Evolutionary conservation across 1,139 yeast species (phyloP), one percentile per base, ranked within the genome.

Genomic region (Candida tropicalis): DNA sequence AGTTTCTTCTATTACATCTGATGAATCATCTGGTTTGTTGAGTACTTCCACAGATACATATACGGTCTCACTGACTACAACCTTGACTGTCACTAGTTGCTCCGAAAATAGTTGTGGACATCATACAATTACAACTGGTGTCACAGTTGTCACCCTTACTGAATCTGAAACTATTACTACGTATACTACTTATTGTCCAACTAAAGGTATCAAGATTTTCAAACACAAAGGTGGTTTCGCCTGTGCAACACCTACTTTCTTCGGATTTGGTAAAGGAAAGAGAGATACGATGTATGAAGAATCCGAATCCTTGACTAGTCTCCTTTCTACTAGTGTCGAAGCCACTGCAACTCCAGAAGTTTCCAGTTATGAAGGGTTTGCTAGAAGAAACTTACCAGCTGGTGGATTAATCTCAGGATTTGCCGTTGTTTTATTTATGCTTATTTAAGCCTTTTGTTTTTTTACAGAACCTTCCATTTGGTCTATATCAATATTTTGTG

Each of bases 131-230:
- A 41, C 44, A 12, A 41, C 44, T 25, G 44, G 41, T 26, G 44
- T 41, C n/a, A 37, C 41, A 11, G 41, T 38, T 31, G 36, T 29
- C 34, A 35, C 35, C 18, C 18, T 3, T 41, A 41, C 44, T n/a
- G 39, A 27, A 11, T 29, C 20, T 8, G 38, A 43, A 24, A 35
- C 37, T 10, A 15, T 15, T 10, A 39, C 47, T 15, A 28, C 42
- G 12, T 42, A 35, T 34, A 44, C 47, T 29, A 44, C 45, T 6
- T 42, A 35, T 38, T 44, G 47, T 31, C 47, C 48, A 22, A 33
- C 36, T 20, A 22, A 33, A 24, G 36, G 36, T 22, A 23, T 33
- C 8, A 33, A 33, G 18, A 13, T 33, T 11, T 33, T 33, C 18
- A 23, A 22, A 15, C 36, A 33, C 12, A 33, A 33, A 9, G 36